A percentile compares a stretch with the other conserved stretches of the same genome.
Evolutionary conservation across 1,139 yeast species (phyloP).

Genomic region (Candida dubliniensis): DNA sequence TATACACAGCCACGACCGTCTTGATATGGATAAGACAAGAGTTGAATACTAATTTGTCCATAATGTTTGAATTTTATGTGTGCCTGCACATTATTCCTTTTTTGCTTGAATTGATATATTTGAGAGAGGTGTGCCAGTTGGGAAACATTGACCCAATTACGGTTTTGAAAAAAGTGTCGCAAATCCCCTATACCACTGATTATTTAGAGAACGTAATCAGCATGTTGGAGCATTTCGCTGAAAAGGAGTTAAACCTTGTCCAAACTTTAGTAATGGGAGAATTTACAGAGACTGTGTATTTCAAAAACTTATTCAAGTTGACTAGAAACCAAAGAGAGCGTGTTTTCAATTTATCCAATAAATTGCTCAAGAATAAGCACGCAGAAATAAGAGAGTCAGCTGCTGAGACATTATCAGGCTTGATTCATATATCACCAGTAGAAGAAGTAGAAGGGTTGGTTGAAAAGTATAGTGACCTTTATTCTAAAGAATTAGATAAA

Average conservation of each 20-base stretch:
- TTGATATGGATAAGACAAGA: constrained; percentile 45
- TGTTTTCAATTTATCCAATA: constrained; percentile 55
- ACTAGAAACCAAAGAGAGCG: constrained; percentile 46
- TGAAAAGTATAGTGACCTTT: constrained; percentile 22
- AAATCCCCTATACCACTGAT: constrained; percentile 51
- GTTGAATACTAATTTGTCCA: constrained; percentile 42
- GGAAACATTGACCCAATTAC: constrained; percentile 61
- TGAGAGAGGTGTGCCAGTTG: constrained; percentile 82
- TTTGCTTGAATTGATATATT: constrained; percentile 59
- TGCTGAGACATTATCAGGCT: constrained; percentile 73
- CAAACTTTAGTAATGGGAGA: constrained; percentile 69
- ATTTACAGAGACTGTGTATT: constrained; percentile 73
- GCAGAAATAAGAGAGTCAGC: constrained; percentile 79
- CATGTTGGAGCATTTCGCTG: constrained; percentile 49
- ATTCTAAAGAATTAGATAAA: constrained; percentile 30
- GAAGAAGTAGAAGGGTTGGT: constrained; percentile 47
- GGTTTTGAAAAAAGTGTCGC: constrained; percentile 57
- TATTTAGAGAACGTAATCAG: constrained; percentile 48
- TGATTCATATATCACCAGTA: constrained; percentile 75
- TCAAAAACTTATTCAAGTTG: constrained; percentile 66
- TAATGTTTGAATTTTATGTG: constrained; percentile 38
- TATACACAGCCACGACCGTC: constrained; percentile 48
- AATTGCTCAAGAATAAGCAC: constrained; percentile 60
- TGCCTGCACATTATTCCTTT: constrained; percentile 65
- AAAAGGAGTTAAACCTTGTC: constrained; percentile 54